These are phyloP conservation scores for Rhizophlyctis rosea DNA, from an alignment of 192 early-diverging fungal genomes.

Conservation along the genomic window DNA sequence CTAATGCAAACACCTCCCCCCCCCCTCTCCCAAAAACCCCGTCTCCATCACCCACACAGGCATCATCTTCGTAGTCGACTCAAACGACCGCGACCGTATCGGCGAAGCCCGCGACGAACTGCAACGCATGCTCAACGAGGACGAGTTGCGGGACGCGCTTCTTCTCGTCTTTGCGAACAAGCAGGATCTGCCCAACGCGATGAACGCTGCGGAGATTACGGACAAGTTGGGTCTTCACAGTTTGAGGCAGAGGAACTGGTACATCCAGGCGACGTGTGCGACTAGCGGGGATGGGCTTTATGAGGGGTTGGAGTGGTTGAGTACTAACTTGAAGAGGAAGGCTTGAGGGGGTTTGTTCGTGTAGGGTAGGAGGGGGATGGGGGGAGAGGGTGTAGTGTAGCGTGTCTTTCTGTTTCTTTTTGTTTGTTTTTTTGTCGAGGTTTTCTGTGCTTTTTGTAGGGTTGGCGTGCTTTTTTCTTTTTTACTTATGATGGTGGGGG, in stretches of 20 bases:
- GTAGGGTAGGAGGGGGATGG: no score
- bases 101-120: conserved; percentile 91
- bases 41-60: no score
- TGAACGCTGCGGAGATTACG: conserved; percentile 86
- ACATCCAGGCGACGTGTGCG: conserved; percentile 91
- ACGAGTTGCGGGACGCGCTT: conserved; percentile 88
- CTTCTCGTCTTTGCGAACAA: conserved; percentile 95
- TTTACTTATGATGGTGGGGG: no score
- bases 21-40: no score
- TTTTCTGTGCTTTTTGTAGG: no score
- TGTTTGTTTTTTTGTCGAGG: no score
- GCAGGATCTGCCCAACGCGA: conserved; percentile 95
- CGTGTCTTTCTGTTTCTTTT: no score
- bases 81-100: conserved; percentile 94
- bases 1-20: no score
- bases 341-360: not conserved
- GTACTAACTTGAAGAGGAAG: conserved; percentile 29
- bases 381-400: no score
- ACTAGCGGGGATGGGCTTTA: conserved; percentile 93
- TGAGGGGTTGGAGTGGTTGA: conserved; percentile 96
- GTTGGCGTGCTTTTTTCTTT: no score
- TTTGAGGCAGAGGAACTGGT: conserved; percentile 83
- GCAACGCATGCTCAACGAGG: conserved; percentile 92
- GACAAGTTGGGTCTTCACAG: conserved; percentile 88
- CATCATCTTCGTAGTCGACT: conserved; percentile 96